Evolutionary conservation across 2,329 filamentous ascomycete species (phyloP), one percentile per base, ranked within the genome.

Genomic region (Myriangium duriaei): DNA sequence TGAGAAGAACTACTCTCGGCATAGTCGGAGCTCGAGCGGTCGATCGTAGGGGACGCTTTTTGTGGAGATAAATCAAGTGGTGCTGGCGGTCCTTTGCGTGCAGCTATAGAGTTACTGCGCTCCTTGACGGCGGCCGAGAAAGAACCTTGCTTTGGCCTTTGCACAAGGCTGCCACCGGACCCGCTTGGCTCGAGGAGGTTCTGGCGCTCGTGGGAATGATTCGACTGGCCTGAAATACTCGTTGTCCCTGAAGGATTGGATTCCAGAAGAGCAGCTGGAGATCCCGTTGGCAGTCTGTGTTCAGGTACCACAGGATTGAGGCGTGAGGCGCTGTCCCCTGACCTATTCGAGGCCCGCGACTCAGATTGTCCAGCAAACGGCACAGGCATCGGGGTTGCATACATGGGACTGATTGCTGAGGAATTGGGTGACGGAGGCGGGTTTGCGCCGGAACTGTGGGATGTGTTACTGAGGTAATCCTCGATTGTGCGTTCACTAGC

Each of bases 81-180:
- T 10, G 85, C 82, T 32, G 88, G 88, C 2, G 87, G 86, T 4
- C 79, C 74, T 57, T 93, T 95, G 42, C 87, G 74, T 34, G 74
- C 7, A 26, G 21, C 72, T 11, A 79, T 15, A 11, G 39, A 35
- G 49, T 36, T 57, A 52, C 13, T 49, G 33, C 28, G 53, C 45
- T 45, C 56, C 55, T 37, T 41, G 34, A 57, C 55, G 15, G 36
- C 36, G 11, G 55, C 48, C 9, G 58, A 45, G 34, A 43, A 43
- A 7, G 21, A 26, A 7, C 37, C 35, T 12, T 40, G 33, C 5
- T 39, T 39, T 7, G 40, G 35, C n/a, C 21, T 7, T 26, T 26
- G 21, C n/a, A 26, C n/a, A 7, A 26, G 21, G 7, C 7, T 7
- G 21, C 7, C 21, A n/a, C 21, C n/a, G 7, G 7, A 7, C 7